Evolutionary conservation across 208 protist genomes (phyloP), one percentile per base, ranked within the genome.

Genomic region (Phytomonas sp.): DNA sequence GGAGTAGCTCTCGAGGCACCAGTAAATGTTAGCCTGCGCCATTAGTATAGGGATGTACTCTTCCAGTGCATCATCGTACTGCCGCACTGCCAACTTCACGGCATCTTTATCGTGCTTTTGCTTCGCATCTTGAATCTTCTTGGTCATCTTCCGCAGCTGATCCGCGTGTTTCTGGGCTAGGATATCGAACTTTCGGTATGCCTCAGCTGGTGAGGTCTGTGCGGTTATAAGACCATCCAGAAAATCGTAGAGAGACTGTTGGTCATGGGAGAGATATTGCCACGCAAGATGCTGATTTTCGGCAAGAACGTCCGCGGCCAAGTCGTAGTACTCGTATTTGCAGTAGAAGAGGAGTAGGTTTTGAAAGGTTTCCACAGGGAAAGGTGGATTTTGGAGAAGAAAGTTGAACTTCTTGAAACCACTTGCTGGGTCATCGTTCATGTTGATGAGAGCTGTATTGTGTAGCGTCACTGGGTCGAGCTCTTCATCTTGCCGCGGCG

Each of bases 21-120:
- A 99, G 83, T 98, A 99, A 43, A 99, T 98, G 76, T 98, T 98
- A n/a, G 97, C 97, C 86, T 97, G 90, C 37, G 88, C 88, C 94
- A 98, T 98, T 6, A 99, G 89, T 13, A 99, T 94, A 0, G 97
- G 97, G 59, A 99, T 98, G 77, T 98, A 98, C 64, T 88, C 83
- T 73, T 99, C 97, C 11, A 98, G 73, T 5, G 92, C 95, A 30
- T 89, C 81, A 78, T 98, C 97, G 79, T 96, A 98, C 30, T 89
- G 84, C 40, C 91, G 84, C 56, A 98, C 77, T 28, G 94, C 84
- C 28, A 67, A 69, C 73, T 87, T 94, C 17, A 95, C 84, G 11
- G 68, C 88, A 3, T 95, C 88, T 34, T 91, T 87, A 73, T 98
- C 95, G 43, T 90, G 82, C 62, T 68, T 85, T 68, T 91, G 78